A percentile compares a stretch with the other conserved stretches of the same genome.
phyloP scores from a whole-genome alignment of 768 basidiomycete species.

The Chalciporus sphaerocephalus region DNA sequence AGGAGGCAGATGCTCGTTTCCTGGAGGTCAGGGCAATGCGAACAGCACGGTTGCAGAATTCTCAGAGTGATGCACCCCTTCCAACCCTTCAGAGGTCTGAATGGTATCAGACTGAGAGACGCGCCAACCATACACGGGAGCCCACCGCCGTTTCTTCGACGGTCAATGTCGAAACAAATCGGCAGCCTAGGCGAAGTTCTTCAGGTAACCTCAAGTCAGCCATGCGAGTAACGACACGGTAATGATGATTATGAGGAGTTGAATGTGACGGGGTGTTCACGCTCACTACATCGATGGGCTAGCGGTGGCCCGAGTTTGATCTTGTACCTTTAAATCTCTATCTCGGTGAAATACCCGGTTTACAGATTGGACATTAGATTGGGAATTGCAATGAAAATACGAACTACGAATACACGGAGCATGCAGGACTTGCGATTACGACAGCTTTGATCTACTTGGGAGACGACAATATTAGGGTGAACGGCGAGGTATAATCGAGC shows the following conservation, averaged over 20 bases:
- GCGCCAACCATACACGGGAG: conserved; percentile 30
- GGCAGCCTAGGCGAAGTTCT: conserved; percentile 30
- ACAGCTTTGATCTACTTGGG: conserved; percentile 25
- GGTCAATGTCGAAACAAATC: conserved; percentile 25
- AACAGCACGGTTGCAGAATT: conserved; percentile 16
- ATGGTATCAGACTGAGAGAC: conserved; percentile 19
- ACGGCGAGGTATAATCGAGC: conserved; percentile 16
- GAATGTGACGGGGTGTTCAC: neutral
- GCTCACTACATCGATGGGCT: neutral
- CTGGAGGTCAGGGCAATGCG: conserved; percentile 41
- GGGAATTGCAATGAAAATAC: conserved; percentile 13
- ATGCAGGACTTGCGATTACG: conserved; percentile 25
- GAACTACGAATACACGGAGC: conserved; percentile 22
- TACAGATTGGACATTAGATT: conserved; percentile 10
- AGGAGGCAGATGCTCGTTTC: conserved; percentile 68
- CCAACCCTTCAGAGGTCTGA: conserved; percentile 23
- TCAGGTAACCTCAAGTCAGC: conserved; percentile 35
- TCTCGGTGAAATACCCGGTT: conserved; percentile 12
- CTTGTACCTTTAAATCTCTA: conserved; percentile 19
- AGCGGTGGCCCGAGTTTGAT: conserved; percentile 7
- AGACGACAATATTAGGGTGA: conserved; percentile 20
- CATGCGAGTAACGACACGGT: conserved; percentile 34
- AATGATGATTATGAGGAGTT: conserved; percentile 4
- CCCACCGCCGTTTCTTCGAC: conserved; percentile 13
- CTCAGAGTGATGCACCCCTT: conserved; percentile 8